Percentiles rank a stretch among this genome's conserved stretches.
Evolutionary conservation across 148 eudicot species (phyloP).

Genomic region (Amaranthus palmeri): DNA sequence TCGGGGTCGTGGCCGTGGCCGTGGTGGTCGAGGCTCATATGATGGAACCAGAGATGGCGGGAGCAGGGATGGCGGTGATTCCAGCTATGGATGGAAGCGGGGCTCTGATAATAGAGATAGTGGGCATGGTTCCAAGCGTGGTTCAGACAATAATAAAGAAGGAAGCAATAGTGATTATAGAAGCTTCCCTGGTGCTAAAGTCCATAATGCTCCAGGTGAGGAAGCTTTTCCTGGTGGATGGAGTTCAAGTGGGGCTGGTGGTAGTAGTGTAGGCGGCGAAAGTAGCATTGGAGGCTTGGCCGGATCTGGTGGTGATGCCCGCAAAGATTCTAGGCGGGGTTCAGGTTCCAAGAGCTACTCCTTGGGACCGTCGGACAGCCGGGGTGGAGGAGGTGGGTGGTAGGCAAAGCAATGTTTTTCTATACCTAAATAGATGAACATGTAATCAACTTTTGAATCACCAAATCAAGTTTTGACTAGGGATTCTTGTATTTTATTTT

Average conservation of each 20-base stretch:
- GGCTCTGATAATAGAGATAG: conserved; percentile 27
- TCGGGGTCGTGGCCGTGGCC: conserved; percentile 68
- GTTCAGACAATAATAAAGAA: conserved; percentile 36
- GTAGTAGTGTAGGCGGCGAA: conserved; percentile 18
- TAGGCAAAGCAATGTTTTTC: not conserved
- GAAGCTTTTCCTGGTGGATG: conserved; percentile 87
- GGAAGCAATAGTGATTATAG: conserved; percentile 42
- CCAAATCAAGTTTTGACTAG: not conserved
- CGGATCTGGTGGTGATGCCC: conserved; percentile 21
- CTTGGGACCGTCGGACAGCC: conserved; percentile 28
- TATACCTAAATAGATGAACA: not conserved
- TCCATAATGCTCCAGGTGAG: conserved; percentile 70
- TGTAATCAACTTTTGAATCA: not conserved
- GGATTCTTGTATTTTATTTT: not conserved
- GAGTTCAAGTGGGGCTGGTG: conserved; percentile 34
- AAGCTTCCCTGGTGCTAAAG: conserved; percentile 76
- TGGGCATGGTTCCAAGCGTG: conserved; percentile 30
- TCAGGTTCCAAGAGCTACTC: conserved; percentile 12
- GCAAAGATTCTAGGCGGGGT: conserved; percentile 24
- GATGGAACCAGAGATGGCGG: conserved; percentile 44
- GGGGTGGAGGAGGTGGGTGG: conserved; percentile 29
- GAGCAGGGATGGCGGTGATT: conserved; percentile 31
- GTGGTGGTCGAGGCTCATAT: conserved; percentile 56
- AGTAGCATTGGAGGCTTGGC: conserved; percentile 26
- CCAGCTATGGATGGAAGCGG: conserved; percentile 39